Base-by-base conservation (phyloP, 1,284 basidiomycete genomes). In the Apiotrichum montevideense region DNA sequence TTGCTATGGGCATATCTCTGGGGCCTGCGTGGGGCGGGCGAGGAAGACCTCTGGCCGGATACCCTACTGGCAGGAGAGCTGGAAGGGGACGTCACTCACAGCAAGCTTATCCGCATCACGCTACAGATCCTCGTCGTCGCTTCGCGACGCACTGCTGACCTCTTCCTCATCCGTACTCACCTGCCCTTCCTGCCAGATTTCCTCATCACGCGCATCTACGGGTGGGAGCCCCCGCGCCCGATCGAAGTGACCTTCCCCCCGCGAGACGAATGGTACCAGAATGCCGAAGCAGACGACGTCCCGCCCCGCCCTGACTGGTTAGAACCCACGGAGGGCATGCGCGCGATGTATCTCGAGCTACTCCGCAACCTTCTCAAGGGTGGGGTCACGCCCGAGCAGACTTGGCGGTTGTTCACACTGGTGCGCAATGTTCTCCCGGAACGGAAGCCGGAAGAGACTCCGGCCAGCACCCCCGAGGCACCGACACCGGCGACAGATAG, bases 351-450 rank as follows among this genome's bases (percentile, higher is more conserved):
- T 52, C 53, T 73, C 14, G 62, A 59, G 1, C 56, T 76, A 10
- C 59, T 74, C 14, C 57, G 62, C 29, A 52, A 65, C 41, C 39
- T 74, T 34, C 54, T 75, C 11, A 69, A 74, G 39, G 70, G 64
- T 3, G 74, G 74, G 0, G 65, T 72, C 0, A 61, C 63, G 11
- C 64, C 69, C 11, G 55, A 57, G 9, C 57, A 69, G 39, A 63
- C 68, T 2, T 73, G 72, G 69, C 62, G 73, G 21, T 56, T 77
- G 40, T 75, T 72, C 54, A 60, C 63, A 7, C 57, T 73, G 3
- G 68, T 71, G 51, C 63, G 48, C 56, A 74, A 43, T 45, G 69
- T 51, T 14, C 66, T 14, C 63, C 52, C 50, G 34, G 54, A 44
- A 49, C 15, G 51, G 40, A 4, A 52, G 35, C 21, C 45, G 37